Percentiles rank a stretch among this genome's conserved stretches.
phyloP scores from a whole-genome alignment of 768 basidiomycete genomes.

The Macrocybe gigantea region DNA sequence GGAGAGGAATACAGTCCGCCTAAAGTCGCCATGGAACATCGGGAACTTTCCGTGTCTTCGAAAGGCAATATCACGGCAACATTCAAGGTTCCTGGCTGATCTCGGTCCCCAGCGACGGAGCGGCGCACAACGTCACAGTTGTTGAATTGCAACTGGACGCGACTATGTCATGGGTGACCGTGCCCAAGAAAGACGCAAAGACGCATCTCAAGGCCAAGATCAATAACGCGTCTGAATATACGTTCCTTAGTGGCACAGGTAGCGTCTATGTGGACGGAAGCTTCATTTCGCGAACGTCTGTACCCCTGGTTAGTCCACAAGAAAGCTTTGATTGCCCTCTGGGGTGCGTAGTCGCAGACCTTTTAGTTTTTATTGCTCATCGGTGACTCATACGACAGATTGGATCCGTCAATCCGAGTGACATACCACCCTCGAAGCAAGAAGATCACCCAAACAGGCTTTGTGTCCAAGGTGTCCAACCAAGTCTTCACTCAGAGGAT shows the following conservation, averaged over 20 bases:
- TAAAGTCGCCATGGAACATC: neutral
- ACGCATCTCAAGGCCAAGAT: constrained; percentile 18
- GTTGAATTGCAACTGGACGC: constrained; percentile 4
- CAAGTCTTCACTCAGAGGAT: constrained; percentile 8
- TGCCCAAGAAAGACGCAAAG: constrained; percentile 3
- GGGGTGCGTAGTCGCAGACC: constrained; percentile 10
- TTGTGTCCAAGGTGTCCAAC: constrained; percentile 5
- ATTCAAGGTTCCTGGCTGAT: constrained; percentile 8
- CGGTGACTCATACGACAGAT: neutral
- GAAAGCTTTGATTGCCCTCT: constrained; percentile 25
- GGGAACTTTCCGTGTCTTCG: neutral
- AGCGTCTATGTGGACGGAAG: constrained; percentile 25
- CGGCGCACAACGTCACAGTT: constrained; percentile 8
- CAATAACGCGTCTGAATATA: constrained; percentile 19
- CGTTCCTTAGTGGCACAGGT: constrained; percentile 15
- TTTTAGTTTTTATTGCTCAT: neutral
- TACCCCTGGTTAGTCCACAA: constrained; percentile 19
- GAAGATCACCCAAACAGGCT: constrained; percentile 13
- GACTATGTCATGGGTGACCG: constrained; percentile 8
- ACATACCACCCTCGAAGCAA: constrained; percentile 16
- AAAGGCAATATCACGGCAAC: constrained; percentile 7
- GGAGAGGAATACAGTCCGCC: too few relatives aligned
- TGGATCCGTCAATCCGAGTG: constrained; percentile 16
- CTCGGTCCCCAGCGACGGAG: constrained; percentile 9
- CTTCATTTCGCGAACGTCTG: constrained; percentile 18